Evolutionary conservation across 805 yeast species (phyloP).

Genomic region (Yamadazyma phyllophila): DNA sequence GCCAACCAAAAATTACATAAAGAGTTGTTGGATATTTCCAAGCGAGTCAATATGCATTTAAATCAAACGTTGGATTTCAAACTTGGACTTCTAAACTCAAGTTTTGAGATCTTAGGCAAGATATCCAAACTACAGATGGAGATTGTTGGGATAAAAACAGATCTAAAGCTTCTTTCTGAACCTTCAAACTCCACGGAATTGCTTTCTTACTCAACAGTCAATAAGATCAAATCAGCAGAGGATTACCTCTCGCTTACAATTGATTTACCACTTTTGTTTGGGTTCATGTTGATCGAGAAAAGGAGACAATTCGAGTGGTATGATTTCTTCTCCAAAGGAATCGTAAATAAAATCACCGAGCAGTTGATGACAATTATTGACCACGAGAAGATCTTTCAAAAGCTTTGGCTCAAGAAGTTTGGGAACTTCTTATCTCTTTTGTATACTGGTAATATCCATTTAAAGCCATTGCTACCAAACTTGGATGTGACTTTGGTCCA

Average conservation of each 20-base stretch:
- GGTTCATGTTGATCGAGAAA: constrained; percentile 62
- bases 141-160: constrained; percentile 32
- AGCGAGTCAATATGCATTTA: not conserved
- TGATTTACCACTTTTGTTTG: constrained; percentile 71
- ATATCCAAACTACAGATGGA: constrained; percentile 39
- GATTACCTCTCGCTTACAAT: constrained; percentile 45
- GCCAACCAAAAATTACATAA: not conserved
- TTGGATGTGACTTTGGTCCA: constrained; percentile 38
- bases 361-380: constrained; percentile 55
- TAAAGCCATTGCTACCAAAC: constrained; percentile 21
- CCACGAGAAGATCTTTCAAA: constrained; percentile 54
- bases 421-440: constrained; percentile 38
- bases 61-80: constrained; percentile 23
- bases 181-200: constrained; percentile 7
- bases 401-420: constrained; percentile 64
- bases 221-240: constrained; percentile 30
- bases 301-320: constrained; percentile 60
- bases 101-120: constrained; percentile 25
- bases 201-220: constrained; percentile 21
- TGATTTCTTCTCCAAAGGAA: constrained; percentile 39
- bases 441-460: constrained; percentile 3
- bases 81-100: constrained; percentile 19
- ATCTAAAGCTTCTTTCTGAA: constrained; percentile 24
- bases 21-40: not conserved
- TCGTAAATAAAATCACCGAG: constrained; percentile 48